These are phyloP conservation scores for Pyrenophora seminiperda DNA, from an alignment of 2,329 filamentous ascomycete genomes.

Conservation along the genomic window DNA sequence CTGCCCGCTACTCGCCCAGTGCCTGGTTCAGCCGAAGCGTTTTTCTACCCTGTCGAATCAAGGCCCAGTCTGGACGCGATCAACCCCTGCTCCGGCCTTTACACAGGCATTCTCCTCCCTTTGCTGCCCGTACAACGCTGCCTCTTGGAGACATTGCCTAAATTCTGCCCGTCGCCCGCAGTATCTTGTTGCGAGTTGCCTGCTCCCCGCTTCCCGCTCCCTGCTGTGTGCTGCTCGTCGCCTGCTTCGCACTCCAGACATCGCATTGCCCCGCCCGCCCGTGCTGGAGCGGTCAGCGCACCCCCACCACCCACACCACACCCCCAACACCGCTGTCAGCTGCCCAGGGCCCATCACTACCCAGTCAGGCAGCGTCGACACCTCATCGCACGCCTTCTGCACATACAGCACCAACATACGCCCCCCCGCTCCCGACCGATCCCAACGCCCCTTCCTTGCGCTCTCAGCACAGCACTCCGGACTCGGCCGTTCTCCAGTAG, in stretches of 20 bases:
- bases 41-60: constrained; percentile 32
- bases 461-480: constrained; percentile 29
- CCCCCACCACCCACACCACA: constrained; percentile 10
- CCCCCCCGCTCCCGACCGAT: constrained; percentile 21
- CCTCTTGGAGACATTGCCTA: neutral
- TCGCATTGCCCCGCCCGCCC: constrained; percentile 11
- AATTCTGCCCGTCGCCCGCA: constrained; percentile 4
- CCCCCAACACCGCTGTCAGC: neutral
- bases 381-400: no score
- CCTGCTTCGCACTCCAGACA: neutral
- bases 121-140: constrained; percentile 2
- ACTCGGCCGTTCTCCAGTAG: constrained; percentile 49
- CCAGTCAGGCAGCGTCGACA: neutral
- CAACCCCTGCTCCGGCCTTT: neutral
- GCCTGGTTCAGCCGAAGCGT: constrained; percentile 26
- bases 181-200: constrained; percentile 2
- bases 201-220: constrained; percentile 16
- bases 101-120: constrained; percentile 11
- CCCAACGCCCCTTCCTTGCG: constrained; percentile 33
- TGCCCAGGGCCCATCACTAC: neutral
- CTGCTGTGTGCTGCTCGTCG: constrained; percentile 3
- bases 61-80: constrained; percentile 21
- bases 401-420: neutral
- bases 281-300: constrained; percentile 18
- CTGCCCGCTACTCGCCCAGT: constrained; percentile 12